A percentile compares a stretch with the other conserved stretches of the same genome.
Conservation (phyloP, 148 eudicot genomes). For the Beta vulgaris region DNA sequence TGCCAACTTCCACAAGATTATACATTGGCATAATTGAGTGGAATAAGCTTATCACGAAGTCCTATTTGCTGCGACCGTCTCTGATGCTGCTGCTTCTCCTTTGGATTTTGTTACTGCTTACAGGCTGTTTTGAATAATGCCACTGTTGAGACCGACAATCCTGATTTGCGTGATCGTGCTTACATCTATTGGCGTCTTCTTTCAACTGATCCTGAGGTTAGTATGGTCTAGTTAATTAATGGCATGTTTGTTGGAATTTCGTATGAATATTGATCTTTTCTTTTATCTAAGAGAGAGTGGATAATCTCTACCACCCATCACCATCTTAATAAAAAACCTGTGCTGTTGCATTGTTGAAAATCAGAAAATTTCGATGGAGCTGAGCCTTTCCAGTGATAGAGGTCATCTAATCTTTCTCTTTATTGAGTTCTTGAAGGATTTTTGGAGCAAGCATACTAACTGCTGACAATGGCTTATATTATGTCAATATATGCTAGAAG, state of each 20-base stretch:
- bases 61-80: background rate
- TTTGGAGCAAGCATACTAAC: background rate
- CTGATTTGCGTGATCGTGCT: constrained; percentile 95
- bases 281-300: background rate
- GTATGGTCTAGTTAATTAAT: constrained; percentile 23
- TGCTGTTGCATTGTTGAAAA: too few species aligned
- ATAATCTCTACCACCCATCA: background rate
- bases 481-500: background rate
- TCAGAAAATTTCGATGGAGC: background rate
- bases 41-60: background rate
- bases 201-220: constrained; percentile 97
- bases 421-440: background rate
- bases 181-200: constrained; percentile 99
- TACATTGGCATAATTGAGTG: background rate
- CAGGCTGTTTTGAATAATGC: constrained; percentile 98
- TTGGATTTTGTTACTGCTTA: constrained; percentile 19
- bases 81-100: constrained; percentile 12
- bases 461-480: background rate
- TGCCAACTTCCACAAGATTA: background rate
- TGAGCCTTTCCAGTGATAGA: background rate
- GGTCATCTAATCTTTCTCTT: background rate
- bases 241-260: background rate
- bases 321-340: background rate
- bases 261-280: background rate
- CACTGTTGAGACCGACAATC: constrained; percentile 98